A percentile compares a stretch with the other conserved stretches of the same genome.
Evolutionary conservation across 1,139 yeast genomes (phyloP).

Genomic region (Dujonia santamariae): DNA sequence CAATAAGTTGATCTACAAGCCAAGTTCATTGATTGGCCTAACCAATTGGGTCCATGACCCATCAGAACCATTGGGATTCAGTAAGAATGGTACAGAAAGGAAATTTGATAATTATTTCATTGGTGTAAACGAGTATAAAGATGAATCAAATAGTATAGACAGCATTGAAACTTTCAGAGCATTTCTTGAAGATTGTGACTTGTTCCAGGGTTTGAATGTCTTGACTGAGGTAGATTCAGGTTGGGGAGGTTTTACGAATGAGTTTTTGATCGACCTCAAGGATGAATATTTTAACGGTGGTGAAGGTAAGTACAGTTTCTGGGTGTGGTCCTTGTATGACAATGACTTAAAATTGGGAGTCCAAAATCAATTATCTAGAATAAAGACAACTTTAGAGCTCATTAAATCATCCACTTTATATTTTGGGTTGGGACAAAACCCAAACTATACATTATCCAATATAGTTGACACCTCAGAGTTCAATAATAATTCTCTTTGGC

Average conservation of each 20-base stretch:
- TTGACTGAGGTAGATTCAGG: conserved; percentile 68
- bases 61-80: conserved; percentile 15
- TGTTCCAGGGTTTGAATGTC: conserved; percentile 65
- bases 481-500: conserved; percentile 54
- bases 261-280: conserved; percentile 48
- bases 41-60: conserved; percentile 49
- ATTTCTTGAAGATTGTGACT: conserved; percentile 75
- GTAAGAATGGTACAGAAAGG: conserved; percentile 19
- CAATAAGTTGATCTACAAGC: conserved; percentile 63
- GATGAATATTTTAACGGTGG: conserved; percentile 69
- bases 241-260: conserved; percentile 79
- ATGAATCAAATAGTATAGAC: conserved; percentile 56
- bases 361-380: conserved; percentile 33
- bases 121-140: conserved; percentile 35
- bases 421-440: conserved; percentile 39
- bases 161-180: conserved; percentile 59
- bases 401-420: conserved; percentile 45
- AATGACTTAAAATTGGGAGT: conserved; percentile 15
- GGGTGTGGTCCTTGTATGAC: conserved; percentile 53
- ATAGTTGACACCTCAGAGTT: conserved; percentile 15
- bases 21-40: conserved; percentile 53
- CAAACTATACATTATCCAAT: not conserved
- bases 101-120: conserved; percentile 23
- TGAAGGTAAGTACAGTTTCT: conserved; percentile 38
- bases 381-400: conserved; percentile 45